Percentiles rank a stretch among this genome's conserved stretches.
Evolutionary conservation across 306 rosid species (phyloP).

Genomic region (Fragaria vesca): DNA sequence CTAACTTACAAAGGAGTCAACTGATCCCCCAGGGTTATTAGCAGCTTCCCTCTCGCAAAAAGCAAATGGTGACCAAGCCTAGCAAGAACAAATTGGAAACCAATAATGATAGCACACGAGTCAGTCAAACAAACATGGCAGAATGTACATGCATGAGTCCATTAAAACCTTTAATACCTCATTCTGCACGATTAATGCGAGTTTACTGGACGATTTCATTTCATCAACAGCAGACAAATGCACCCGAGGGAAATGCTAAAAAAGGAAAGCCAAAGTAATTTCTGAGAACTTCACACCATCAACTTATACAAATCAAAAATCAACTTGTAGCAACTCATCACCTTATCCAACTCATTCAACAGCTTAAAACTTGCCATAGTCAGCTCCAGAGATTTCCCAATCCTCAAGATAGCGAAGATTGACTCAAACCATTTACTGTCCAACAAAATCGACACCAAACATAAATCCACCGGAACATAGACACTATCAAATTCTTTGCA

Average conservation of each 20-base stretch:
- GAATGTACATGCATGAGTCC: not conserved
- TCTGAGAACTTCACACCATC: conserved; percentile 19
- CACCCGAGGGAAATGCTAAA: conserved; percentile 63
- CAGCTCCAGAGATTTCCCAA: conserved; percentile 43
- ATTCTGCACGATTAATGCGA: conserved; percentile 47
- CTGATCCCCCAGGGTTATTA: conserved; percentile 31
- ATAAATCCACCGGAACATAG: not conserved
- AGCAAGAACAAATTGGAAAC: conserved; percentile 17
- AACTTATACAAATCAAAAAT: conserved; percentile 10
- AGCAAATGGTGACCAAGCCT: conserved; percentile 75
- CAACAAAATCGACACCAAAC: conserved; percentile 12
- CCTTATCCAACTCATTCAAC: conserved; percentile 73
- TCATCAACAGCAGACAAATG: conserved; percentile 34
- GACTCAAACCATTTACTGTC: conserved; percentile 42
- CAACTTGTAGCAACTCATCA: conserved; percentile 12
- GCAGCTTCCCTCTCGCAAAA: conserved; percentile 35
- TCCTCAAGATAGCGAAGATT: conserved; percentile 42
- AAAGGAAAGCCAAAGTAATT: not conserved
- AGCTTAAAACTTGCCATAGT: conserved; percentile 49
- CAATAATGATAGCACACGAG: not conserved
- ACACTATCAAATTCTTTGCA: not conserved
- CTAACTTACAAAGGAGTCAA: conserved; percentile 73
- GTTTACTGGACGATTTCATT: conserved; percentile 25
- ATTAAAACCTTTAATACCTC: conserved; percentile 45
- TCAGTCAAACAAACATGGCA: not conserved